A percentile compares a stretch with the other conserved stretches of the same genome.
These are phyloP conservation scores for Gossypium australe DNA, from an alignment of 345 rosid genomes.

Conservation along the genomic window DNA sequence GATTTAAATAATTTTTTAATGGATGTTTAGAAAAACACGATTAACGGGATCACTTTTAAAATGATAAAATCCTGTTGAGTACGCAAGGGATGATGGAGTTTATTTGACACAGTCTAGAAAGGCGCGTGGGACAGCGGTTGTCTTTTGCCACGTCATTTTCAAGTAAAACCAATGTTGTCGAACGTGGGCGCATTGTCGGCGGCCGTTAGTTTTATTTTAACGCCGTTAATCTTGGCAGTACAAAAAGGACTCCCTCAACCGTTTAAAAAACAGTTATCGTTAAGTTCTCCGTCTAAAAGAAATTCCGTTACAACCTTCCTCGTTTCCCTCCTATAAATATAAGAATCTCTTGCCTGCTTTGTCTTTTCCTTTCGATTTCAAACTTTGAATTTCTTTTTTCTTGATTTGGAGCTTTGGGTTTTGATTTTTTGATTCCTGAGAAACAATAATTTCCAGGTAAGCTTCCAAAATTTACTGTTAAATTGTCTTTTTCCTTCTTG, in stretches of 20 bases:
- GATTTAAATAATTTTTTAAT: neutral
- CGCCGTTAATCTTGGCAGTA: conserved; percentile 1
- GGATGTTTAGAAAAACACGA: neutral
- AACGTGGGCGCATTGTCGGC: conserved; percentile 12
- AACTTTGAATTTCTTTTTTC: neutral
- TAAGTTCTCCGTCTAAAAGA: neutral
- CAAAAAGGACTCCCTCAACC: neutral
- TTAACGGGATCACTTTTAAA: neutral
- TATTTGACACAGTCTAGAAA: neutral
- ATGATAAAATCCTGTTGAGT: neutral
- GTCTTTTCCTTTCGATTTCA: neutral
- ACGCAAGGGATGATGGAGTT: conserved; percentile 12
- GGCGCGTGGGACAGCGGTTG: conserved; percentile 9
- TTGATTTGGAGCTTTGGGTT: neutral
- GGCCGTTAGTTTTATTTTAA: neutral
- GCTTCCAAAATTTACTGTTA: neutral
- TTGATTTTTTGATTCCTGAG: neutral
- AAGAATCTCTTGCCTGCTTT: neutral
- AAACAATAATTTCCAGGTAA: conserved; percentile 13
- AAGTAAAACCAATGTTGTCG: neutral
- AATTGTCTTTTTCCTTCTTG: neutral
- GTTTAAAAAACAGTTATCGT: conserved; percentile 3
- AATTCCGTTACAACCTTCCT: neutral
- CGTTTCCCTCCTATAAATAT: conserved; percentile 3
- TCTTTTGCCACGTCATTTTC: conserved; percentile 2